These are phyloP conservation scores for Beauveria australis DNA, from an alignment of 2,329 filamentous ascomycete species.

Conservation along the genomic window DNA sequence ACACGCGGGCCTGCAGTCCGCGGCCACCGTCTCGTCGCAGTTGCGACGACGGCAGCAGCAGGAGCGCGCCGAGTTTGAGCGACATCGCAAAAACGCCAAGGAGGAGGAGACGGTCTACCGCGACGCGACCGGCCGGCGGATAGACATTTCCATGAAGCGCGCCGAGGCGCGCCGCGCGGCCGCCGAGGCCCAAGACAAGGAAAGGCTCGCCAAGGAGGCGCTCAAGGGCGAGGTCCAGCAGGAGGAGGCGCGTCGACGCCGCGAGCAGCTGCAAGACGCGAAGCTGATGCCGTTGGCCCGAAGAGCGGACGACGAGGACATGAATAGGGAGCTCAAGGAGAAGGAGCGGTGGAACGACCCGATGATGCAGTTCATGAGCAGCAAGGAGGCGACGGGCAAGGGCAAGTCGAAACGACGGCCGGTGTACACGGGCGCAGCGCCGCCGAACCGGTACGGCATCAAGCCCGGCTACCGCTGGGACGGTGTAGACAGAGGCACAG, in stretches of 20 bases:
- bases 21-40: conserved; percentile 65
- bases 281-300: conserved; percentile 74
- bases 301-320: conserved; percentile 70
- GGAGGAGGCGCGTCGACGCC: conserved; percentile 54
- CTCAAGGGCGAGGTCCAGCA: conserved; percentile 82
- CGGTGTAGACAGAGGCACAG: conserved; percentile 87
- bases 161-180: conserved; percentile 67
- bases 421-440: conserved; percentile 68
- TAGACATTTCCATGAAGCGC: conserved; percentile 85
- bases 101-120: conserved; percentile 85
- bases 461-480: conserved; percentile 92
- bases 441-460: conserved; percentile 92
- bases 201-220: conserved; percentile 57
- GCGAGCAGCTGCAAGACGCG: conserved; percentile 67
- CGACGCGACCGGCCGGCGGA: conserved; percentile 87
- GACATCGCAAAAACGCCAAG: conserved; percentile 32
- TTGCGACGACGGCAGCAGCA: conserved; percentile 57
- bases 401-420: conserved; percentile 43
- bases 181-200: conserved; percentile 63
- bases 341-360: conserved; percentile 87
- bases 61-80: conserved; percentile 47
- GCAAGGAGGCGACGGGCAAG: conserved; percentile 31
- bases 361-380: conserved; percentile 67
- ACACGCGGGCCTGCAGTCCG: conserved; percentile 78
- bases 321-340: conserved; percentile 77